Percentiles rank a stretch among this genome's conserved stretches.
Conservation (phyloP, 257 asterid genomes). For the Primulina eburnea region DNA sequence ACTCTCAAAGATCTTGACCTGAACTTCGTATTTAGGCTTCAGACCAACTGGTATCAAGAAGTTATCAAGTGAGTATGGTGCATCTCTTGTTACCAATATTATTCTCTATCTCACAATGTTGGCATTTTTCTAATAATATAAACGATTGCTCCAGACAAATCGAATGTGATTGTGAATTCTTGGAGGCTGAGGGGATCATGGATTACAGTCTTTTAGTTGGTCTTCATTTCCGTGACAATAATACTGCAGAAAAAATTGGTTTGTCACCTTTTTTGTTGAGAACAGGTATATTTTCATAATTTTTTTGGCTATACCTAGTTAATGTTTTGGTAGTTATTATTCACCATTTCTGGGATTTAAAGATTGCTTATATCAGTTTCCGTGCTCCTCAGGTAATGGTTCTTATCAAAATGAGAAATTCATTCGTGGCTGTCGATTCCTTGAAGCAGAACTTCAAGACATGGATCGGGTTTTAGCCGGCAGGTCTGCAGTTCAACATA, state of each 20-base stretch:
- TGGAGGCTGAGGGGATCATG: conserved; percentile 82
- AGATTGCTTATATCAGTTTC: conserved; percentile 23
- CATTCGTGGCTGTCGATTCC: conserved; percentile 94
- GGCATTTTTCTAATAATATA: conserved; percentile 10
- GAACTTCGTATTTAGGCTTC: conserved; percentile 58
- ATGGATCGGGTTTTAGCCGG: conserved; percentile 88
- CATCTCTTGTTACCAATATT: neutral
- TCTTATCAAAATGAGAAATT: conserved; percentile 78
- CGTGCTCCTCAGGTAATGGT: conserved; percentile 54
- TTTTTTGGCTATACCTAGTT: neutral
- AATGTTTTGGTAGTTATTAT: neutral
- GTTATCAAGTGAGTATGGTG: conserved; percentile 53
- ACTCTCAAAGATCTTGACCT: conserved; percentile 84
- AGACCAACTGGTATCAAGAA: conserved; percentile 63
- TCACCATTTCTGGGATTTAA: conserved; percentile 4
- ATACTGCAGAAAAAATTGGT: conserved; percentile 49
- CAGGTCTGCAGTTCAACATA: conserved; percentile 38
- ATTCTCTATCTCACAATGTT: neutral
- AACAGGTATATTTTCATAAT: conserved; percentile 46
- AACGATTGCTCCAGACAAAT: conserved; percentile 49
- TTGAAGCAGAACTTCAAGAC: conserved; percentile 95
- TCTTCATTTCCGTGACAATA: conserved; percentile 70
- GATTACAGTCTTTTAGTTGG: conserved; percentile 87
- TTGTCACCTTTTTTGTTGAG: conserved; percentile 79
- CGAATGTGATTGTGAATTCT: conserved; percentile 70